Conservation (phyloP, 305 asterid genomes). For the Lippia alba region DNA sequence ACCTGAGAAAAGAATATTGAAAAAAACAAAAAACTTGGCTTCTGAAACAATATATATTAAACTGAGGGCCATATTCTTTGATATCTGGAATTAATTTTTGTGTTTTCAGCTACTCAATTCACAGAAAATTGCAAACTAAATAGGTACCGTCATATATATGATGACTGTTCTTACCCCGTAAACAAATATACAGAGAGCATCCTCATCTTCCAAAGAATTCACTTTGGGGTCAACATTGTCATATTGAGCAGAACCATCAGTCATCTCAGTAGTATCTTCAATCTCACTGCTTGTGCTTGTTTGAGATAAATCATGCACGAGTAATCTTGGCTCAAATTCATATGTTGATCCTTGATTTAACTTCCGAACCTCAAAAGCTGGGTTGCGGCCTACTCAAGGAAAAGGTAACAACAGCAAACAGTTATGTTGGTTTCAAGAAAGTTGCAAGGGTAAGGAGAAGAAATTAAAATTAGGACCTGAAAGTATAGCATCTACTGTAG, state of each 20-base stretch:
- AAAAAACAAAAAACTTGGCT: too few species aligned
- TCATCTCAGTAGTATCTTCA: constrained; percentile 42
- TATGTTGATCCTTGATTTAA: constrained; percentile 52
- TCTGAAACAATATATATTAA: not conserved
- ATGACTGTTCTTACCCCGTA: constrained; percentile 78
- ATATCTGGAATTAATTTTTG: constrained; percentile 14
- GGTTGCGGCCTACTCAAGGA: constrained; percentile 70
- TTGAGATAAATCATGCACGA: constrained; percentile 45
- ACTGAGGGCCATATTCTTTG: not conserved
- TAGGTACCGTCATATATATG: not conserved
- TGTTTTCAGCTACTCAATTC: constrained; percentile 12
- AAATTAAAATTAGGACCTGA: constrained; percentile 64
- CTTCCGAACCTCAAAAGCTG: constrained; percentile 78
- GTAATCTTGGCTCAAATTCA: constrained; percentile 39
- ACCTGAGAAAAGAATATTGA: constrained; percentile 11
- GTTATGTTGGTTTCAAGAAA: constrained; percentile 23
- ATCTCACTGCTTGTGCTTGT: constrained; percentile 41
- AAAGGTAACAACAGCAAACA: constrained; percentile 29
- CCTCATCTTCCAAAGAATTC: constrained; percentile 48
- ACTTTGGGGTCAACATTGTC: constrained; percentile 45
- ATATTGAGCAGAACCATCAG: constrained; percentile 34
- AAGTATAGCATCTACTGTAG: constrained; percentile 91
- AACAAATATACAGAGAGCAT: constrained; percentile 67
- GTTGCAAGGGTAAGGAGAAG: constrained; percentile 28
- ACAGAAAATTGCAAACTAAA: constrained; percentile 23